Base-by-base conservation (phyloP, 768 basidiomycete species). In the Mycena crocata region DNA sequence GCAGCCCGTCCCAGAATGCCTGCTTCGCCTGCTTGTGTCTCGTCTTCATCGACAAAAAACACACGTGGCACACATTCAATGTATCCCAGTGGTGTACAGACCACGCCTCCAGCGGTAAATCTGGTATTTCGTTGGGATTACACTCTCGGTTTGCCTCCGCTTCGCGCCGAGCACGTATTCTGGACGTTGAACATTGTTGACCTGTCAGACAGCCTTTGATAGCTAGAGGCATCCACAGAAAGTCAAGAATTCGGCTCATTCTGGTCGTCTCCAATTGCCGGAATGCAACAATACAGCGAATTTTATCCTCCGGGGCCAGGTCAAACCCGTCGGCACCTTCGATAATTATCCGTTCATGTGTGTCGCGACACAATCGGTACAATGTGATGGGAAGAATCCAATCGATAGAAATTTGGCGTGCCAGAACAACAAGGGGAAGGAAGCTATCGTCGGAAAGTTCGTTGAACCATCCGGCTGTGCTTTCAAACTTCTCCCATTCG, bases 351-450 rank as follows among this genome's bases (percentile, higher is more conserved):
- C 10, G 3, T 31, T 14, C 48, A 12, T 3, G 9, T 30, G 30
- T 19, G 6, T 3, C 3, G 28, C 31, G 23, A 30, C 30, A 49
- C 4, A 49, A 17, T 9, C 28, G 10, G 30, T 49, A 49, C 9
- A 49, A 49, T 17, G 48, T 30, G 48, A 30, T 19, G 26, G 28
- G 48, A 31, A 49, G 48, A 14, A 49, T 52, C 64, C 64, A 66
- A 32, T 48, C 49, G 1, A 46, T 32, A 12, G 57, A 54, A 0
- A 55, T 5, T 23, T 49, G 64, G 10, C 58, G 52, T 8, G 64
- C 64, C 4, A 66, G 26, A 2, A 21, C 14, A 35, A 32, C 13
- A 45, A 32, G 28, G 2, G 32, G 13, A 3, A 54, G 19, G n/a
- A 26, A 8, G 21, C 17, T 10, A 5, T 21, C 4, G 7, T 9